Conservation (phyloP, 73 alveolate genomes). For the Paramecium octaurelia region DNA sequence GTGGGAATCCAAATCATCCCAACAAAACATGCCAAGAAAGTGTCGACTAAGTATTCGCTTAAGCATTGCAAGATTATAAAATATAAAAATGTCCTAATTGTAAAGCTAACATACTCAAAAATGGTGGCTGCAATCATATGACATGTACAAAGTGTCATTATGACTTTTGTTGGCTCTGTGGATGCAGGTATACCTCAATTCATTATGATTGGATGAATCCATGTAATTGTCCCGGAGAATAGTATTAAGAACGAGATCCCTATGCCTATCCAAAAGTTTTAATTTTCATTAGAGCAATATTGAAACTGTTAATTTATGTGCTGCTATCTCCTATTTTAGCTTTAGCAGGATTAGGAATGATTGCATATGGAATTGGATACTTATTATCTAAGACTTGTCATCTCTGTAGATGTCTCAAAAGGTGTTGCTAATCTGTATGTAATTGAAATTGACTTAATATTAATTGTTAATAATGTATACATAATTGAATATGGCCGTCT, state of each 20-base stretch:
- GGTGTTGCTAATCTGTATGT: not conserved
- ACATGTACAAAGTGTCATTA: constrained; percentile 87
- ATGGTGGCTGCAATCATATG: constrained; percentile 97
- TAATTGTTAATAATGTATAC: not conserved
- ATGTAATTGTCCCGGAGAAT: constrained; percentile 15
- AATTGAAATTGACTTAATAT: not conserved
- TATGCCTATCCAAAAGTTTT: not conserved
- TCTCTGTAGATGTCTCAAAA: constrained; percentile 45
- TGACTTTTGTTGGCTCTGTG: constrained; percentile 92
- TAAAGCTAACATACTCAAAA: constrained; percentile 89
- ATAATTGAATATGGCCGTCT: constrained; percentile 54
- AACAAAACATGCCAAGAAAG: not conserved
- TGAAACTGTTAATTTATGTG: not conserved
- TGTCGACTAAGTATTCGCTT: not conserved
- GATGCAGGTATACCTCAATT: not conserved
- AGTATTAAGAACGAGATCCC: not conserved
- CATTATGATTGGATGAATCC: constrained; percentile 43
- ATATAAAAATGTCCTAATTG: constrained; percentile 96
- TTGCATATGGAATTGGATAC: constrained; percentile 44
- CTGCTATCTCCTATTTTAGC: not conserved
- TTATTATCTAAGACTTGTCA: constrained; percentile 45
- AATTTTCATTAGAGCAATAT: not conserved
- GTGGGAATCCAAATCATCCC: constrained; percentile 13
- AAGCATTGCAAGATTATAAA: constrained; percentile 54
- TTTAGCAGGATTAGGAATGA: not conserved